Evolutionary conservation across 331 rosid species (phyloP), one percentile per base, ranked within the genome.

Genomic region (Stylosanthes scabra): DNA sequence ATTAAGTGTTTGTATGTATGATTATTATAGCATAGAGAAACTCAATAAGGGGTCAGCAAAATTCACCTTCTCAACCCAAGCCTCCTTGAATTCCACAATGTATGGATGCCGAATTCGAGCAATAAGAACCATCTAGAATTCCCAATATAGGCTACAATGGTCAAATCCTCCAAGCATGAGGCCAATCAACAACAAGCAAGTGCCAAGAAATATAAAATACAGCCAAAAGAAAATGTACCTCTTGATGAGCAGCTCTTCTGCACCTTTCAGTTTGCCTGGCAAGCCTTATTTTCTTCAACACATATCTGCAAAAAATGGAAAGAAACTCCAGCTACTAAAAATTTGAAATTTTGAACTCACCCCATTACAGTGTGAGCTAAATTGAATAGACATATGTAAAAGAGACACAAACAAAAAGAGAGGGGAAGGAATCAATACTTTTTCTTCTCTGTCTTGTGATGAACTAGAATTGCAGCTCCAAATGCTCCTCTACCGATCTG

Each of bases 401-500:
- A n/a, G n/a, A 56, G 16, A 64, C 16, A 34, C 11, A 44, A 3
- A 34, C 11, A 44, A 9, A 27, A 14, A 15, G n/a, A 31, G 1
- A 31, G 49, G 52, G 45, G 63, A n/a, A n/a, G n/a, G 49, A 46
- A 44, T n/a, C 12, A 66, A n/a, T 59, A 93, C 98, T 89, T 89
- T 76, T 80, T 93, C 86, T 77, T 91, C 91, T 91, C 98, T n/a
- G 85, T 83, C 66, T 80, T 93, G 84, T 91, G 96, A 65, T 89
- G 81, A 14, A 91, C 98, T 6, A 93, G 93, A 86, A 93, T 91
- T 47, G 98, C 98, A 65, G 97, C 97, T 59, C 98, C 98, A 56
- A 91, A 93, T 66, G 98, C 98, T 52, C 98, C 97, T 1, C 96
- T 92, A 65, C 98, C 97, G 91, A 93, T 93, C 91, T 93, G 97